Evolutionary conservation across 345 rosid species (phyloP), one percentile per base, ranked within the genome.

Genomic region (Mangifera indica): DNA sequence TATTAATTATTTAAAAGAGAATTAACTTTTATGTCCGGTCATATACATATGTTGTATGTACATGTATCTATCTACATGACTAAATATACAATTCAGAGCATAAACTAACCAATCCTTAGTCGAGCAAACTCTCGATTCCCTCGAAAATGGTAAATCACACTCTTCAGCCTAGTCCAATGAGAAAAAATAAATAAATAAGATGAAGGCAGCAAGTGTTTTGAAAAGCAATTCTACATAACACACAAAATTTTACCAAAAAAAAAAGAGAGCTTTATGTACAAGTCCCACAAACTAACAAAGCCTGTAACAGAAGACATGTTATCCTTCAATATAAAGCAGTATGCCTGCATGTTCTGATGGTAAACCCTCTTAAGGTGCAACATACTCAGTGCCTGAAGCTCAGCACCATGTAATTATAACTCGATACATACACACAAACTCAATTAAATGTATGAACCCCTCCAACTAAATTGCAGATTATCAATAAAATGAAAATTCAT

Each of bases 61-160:
- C 40, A 49, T 60, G 12, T 42, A 70, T n/a, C 20, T 22, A 68
- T 55, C 13, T 7, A 10, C 13, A 44, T 3, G 12, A 44, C 53
- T 54, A 56, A 76, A 37, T 37, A 37, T 26, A 25, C 14, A 54
- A 61, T 56, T 10, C 22, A 51, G 14, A 61, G 42, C 74, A 45
- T n/a, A 69, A 66, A 77, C 89, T 76, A 76, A 93, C 96, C 97
- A 44, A 93, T 88, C 72, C 96, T 80, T 61, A 93, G 88, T 74
- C 97, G 86, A 77, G 89, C 89, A 84, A 91, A 93, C 71, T 93
- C 98, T 76, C 72, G 82, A 76, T 90, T 91, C 40, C 91, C 88
- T 58, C 85, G 88, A 74, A 93, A 87, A 79, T 91, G 87, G 75
- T 79, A 25, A 74, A 90, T 91, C 57, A 93, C 97, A 66, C 77